Evolutionary conservation across 176 grass and related monocot species (phyloP), one percentile per base, ranked within the genome.

Genomic region (Zizania latifolia): DNA sequence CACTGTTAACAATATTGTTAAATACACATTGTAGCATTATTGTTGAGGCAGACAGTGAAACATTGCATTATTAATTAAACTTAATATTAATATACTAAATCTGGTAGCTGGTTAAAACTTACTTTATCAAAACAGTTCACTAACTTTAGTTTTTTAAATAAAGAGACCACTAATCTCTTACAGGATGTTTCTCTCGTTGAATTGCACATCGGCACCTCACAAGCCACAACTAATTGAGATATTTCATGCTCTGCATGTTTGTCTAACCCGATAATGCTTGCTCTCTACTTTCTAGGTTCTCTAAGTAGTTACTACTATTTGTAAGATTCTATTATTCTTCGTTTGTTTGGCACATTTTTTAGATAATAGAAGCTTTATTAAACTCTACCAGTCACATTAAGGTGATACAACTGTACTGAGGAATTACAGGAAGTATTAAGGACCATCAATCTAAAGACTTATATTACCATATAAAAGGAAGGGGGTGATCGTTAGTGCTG

Each of bases 261-360:
- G 10, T 79, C 29, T 32, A 79, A 74, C 27, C 74, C 57, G 28
- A 77, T 70, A 40, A 55, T 21, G 54, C 63, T 73, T 65, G 48
- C 79, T 72, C 78, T 82, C 51, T 78, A 78, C 74, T 78, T 82
- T 82, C 51, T 78, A 78, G 74, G 50, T 72, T 78, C 67, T 78
- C 13, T 67, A 82, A 82, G 85, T 72, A 83, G 72, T 67, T 72
- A 82, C 67, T 72, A 73, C 68, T 59, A 67, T 78, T 82, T 72
- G 67, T 78, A 63, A 36, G 73, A 82, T 87, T 76, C 71, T 64
- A 40, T 86, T 76, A 75, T 86, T 67, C 74, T 78, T 57, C 6
- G 2, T 40, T 31, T 78, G 48, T 58, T 72, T 75, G n/a, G 71
- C 55, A 9, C 75, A n/a, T n/a, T n/a, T n/a, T n/a, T n/a, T n/a